Conservation (phyloP, 495 filamentous ascomycete genomes). For the Hyaloscypha variabilis region DNA sequence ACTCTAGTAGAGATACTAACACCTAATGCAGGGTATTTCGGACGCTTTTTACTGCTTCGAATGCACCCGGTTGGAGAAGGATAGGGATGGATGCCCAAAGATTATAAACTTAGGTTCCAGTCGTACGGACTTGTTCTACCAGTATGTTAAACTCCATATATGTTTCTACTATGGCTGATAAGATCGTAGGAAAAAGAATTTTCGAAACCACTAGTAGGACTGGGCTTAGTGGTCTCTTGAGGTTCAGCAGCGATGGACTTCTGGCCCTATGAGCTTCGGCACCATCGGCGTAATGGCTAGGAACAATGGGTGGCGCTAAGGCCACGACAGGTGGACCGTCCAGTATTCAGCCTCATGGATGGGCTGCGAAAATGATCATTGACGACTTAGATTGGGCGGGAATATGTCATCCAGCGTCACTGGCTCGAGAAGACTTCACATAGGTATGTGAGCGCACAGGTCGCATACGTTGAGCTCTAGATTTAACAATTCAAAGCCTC, state of each 20-base stretch:
- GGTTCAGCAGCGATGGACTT: constrained; percentile 21
- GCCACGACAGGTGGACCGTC: not conserved
- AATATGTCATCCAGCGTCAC: not conserved
- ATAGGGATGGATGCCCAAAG: constrained; percentile 97
- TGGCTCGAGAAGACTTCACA: not conserved
- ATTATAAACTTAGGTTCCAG: constrained; percentile 98
- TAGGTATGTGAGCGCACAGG: not conserved
- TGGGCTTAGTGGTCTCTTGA: constrained; percentile 1
- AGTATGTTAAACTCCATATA: constrained; percentile 44
- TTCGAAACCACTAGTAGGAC: constrained; percentile 61
- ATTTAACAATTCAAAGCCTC: not conserved
- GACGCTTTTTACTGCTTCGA: constrained; percentile 99
- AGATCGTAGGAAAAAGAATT: constrained; percentile 45
- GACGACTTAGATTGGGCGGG: not conserved
- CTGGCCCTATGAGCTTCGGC: not conserved
- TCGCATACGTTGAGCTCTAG: not conserved
- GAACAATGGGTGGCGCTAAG: not conserved
- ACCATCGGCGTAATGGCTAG: not conserved
- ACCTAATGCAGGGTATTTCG: constrained; percentile 68
- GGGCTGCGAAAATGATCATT: not conserved
- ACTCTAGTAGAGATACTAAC: not conserved
- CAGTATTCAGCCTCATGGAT: not conserved
- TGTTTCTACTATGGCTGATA: not conserved
- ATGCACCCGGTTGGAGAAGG: constrained; percentile 95
- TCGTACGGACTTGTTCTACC: constrained; percentile 91